phyloP scores from a whole-genome alignment of 1,284 basidiomycete species.

The Ceratobasidium sp. region DNA sequence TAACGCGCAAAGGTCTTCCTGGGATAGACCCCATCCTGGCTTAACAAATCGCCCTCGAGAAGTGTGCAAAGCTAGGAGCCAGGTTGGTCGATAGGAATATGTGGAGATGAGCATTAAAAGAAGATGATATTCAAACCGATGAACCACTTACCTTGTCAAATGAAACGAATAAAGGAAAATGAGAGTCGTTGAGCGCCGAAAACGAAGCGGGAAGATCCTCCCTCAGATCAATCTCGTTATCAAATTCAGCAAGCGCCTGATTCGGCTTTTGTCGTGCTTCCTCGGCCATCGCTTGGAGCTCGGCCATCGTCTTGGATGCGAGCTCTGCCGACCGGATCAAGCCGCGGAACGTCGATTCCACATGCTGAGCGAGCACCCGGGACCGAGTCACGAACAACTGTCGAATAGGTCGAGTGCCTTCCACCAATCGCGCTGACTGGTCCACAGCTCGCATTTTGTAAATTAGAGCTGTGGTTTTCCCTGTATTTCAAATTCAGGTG shows the following conservation, averaged over 20 bases:
- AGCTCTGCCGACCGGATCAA: neutral
- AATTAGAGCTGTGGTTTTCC: constrained; percentile 10
- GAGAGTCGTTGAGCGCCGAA: neutral
- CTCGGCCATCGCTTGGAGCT: neutral
- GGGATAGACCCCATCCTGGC: too few relatives aligned
- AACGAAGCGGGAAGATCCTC: constrained; percentile 12
- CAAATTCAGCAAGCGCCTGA: neutral
- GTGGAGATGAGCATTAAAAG: too few relatives aligned
- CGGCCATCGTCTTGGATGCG: neutral
- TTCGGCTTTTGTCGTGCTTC: neutral
- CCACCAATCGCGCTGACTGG: neutral
- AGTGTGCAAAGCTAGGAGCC: constrained; percentile 9
- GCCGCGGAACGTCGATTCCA: neutral
- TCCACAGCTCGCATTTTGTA: constrained; percentile 19
- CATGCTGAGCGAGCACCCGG: neutral
- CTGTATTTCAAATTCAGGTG: neutral
- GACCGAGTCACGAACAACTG: constrained; percentile 26
- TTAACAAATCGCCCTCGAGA: constrained; percentile 1
- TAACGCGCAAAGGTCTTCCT: too few relatives aligned
- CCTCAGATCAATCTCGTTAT: neutral
- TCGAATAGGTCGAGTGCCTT: neutral
- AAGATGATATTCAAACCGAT: too few relatives aligned
- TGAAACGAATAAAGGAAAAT: constrained; percentile 31
- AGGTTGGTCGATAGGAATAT: too few relatives aligned
- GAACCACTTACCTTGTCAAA: constrained; percentile 21